phyloP scores from a whole-genome alignment of 2,329 filamentous ascomycete species.

The Sphaerostilbella broomeana region DNA sequence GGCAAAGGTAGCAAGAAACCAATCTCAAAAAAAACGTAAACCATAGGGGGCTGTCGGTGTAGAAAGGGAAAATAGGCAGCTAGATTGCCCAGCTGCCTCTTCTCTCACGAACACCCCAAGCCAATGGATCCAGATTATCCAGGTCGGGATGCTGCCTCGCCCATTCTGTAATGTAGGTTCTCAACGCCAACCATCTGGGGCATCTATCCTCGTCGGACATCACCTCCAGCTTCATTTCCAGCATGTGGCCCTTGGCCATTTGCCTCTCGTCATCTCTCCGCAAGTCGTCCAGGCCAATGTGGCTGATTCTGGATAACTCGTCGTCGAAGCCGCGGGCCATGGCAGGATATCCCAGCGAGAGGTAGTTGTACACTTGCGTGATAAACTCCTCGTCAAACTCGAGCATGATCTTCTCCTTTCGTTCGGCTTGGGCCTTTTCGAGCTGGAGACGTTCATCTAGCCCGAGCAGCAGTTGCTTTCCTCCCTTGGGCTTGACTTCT shows the following conservation, averaged over 20 bases:
- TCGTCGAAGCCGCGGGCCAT: constrained; percentile 77
- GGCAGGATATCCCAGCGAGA: constrained; percentile 85
- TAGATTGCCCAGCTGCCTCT: constrained; percentile 68
- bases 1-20: too few species aligned
- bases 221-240: constrained; percentile 42
- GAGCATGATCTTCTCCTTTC: constrained; percentile 45
- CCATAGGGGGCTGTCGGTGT: not conserved
- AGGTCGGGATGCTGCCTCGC: constrained; percentile 77
- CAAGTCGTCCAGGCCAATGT: constrained; percentile 62
- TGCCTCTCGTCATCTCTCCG: constrained; percentile 59
- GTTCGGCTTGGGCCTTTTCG: constrained; percentile 44
- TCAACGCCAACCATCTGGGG: constrained; percentile 75
- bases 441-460: constrained; percentile 44
- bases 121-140: constrained; percentile 49
- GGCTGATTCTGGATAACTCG: constrained; percentile 76
- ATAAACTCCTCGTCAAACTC: constrained; percentile 83
- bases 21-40: not conserved
- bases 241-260: constrained; percentile 66
- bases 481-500: constrained; percentile 38
- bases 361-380: constrained; percentile 95
- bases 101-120: constrained; percentile 62
- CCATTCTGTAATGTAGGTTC: constrained; percentile 82
- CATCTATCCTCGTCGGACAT: constrained; percentile 46
- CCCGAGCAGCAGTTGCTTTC: constrained; percentile 44
- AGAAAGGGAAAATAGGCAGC: not conserved